These are phyloP conservation scores for Ophiostoma montium DNA, from an alignment of 2,329 filamentous ascomycete genomes.

Conservation along the genomic window DNA sequence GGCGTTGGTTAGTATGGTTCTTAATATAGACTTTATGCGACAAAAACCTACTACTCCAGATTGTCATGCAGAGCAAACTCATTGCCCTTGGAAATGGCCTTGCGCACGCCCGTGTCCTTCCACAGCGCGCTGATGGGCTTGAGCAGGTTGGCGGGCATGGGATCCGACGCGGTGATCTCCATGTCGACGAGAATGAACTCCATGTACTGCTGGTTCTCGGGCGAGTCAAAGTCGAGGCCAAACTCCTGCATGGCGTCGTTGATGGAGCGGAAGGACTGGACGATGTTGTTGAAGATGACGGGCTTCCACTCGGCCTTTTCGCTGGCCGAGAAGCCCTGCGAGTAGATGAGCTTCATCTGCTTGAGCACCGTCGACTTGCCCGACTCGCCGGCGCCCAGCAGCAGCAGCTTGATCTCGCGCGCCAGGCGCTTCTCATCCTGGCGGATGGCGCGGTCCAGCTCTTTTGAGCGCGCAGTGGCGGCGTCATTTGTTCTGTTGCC, in stretches of 20 bases:
- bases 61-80: conserved; percentile 97
- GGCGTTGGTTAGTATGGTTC: conserved; percentile 3
- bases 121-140: conserved; percentile 74
- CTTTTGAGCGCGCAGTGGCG: conserved; percentile 44
- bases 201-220: conserved; percentile 71
- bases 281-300: conserved; percentile 88
- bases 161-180: conserved; percentile 71
- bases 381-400: conserved; percentile 81
- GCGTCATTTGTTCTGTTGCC: conserved; percentile 36
- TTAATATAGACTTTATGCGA: no score
- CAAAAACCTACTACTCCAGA: conserved; percentile 68
- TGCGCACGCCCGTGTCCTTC: conserved; percentile 69
- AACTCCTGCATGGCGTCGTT: conserved; percentile 84
- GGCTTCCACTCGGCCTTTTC: conserved; percentile 91
- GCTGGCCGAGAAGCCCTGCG: conserved; percentile 75
- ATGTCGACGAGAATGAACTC: conserved; percentile 63
- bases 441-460: conserved; percentile 76
- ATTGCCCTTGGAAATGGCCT: conserved; percentile 84
- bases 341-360: conserved; percentile 97
- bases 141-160: conserved; percentile 64
- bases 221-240: conserved; percentile 61
- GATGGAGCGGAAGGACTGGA: conserved; percentile 83
- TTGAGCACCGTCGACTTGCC: conserved; percentile 96
- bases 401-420: conserved; percentile 82
- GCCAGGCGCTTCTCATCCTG: conserved; percentile 77